Percentiles rank a stretch among this genome's conserved stretches.
Conservation (phyloP, 2,329 filamentous ascomycete genomes). For the Talaromyces sp. region DNA sequence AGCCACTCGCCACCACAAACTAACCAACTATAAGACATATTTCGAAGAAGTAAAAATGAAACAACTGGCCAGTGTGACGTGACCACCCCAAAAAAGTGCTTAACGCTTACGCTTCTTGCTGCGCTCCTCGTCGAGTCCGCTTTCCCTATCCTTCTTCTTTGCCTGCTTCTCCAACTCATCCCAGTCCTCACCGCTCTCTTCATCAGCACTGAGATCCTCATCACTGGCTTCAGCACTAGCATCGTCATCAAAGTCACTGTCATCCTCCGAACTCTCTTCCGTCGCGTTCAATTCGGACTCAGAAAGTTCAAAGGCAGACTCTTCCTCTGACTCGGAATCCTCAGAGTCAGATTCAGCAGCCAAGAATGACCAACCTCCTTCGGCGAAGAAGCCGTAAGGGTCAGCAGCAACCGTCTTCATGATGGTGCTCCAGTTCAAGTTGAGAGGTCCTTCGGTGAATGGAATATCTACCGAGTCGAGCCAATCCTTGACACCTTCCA, state of each 20-base stretch:
- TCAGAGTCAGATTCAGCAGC: constrained; percentile 85
- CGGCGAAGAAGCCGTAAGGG: constrained; percentile 89
- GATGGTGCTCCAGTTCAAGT: constrained; percentile 97
- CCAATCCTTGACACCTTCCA: constrained; percentile 97
- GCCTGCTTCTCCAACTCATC: constrained; percentile 91
- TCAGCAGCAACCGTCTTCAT: constrained; percentile 98
- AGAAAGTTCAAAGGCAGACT: constrained; percentile 86
- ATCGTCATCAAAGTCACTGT: constrained; percentile 90
- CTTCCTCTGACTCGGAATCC: constrained; percentile 74
- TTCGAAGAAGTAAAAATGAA: neutral
- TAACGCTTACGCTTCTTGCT: constrained; percentile 72
- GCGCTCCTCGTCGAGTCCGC: constrained; percentile 52
- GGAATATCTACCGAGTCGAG: constrained; percentile 93
- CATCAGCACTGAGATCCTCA: constrained; percentile 60
- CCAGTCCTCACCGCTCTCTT: constrained; percentile 86
- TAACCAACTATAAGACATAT: constrained; percentile 3
- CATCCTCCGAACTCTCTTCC: constrained; percentile 81
- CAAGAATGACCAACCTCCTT: constrained; percentile 94
- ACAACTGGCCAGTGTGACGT: neutral
- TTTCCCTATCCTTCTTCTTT: constrained; percentile 61
- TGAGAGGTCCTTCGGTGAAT: constrained; percentile 89
- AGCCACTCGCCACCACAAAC: neutral
- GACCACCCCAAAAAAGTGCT: neutral
- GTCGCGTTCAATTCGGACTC: constrained; percentile 73
- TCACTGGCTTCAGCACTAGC: constrained; percentile 69